Evolutionary conservation across 2,329 filamentous ascomycete species (phyloP).

Genomic region (Aspergillus calidoustus): DNA sequence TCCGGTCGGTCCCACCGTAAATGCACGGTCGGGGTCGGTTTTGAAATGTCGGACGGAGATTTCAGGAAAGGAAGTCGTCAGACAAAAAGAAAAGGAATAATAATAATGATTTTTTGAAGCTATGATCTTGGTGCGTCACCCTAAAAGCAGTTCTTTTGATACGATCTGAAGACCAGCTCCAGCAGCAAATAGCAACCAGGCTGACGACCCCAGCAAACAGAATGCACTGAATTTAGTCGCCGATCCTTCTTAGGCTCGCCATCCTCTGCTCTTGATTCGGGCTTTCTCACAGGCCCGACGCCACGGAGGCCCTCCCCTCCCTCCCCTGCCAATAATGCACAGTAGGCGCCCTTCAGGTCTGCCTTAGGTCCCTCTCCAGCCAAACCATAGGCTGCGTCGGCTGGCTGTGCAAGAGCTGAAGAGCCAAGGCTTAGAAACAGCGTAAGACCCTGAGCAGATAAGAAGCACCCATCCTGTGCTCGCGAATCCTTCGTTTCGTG

Average conservation of each 20-base stretch:
- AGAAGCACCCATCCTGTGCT: neutral
- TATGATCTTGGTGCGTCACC: constrained; percentile 15
- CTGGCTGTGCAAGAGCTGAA: constrained; percentile 1
- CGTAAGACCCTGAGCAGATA: neutral
- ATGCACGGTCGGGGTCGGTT: neutral
- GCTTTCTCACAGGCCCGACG: constrained; percentile 8
- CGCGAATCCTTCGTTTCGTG: neutral
- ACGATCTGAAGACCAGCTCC: constrained; percentile 4
- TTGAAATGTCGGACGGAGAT: neutral
- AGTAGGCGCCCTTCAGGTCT: constrained; percentile 1
- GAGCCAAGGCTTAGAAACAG: neutral
- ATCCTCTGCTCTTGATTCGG: neutral
- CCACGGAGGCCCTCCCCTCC: neutral
- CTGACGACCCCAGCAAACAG: neutral
- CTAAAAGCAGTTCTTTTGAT: constrained; percentile 10
- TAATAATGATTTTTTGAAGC: constrained; percentile 1
- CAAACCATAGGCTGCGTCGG: neutral
- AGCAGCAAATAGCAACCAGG: constrained; percentile 2
- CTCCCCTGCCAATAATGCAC: neutral
- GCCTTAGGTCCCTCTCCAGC: neutral
- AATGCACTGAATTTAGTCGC: constrained; percentile 7
- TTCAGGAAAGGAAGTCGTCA: neutral
- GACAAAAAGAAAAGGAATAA: neutral
- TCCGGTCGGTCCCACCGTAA: neutral
- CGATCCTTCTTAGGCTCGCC: constrained; percentile 2